A percentile compares a stretch with the other conserved stretches of the same genome.
These are phyloP conservation scores for Skeletonema grethae DNA, from an alignment of 108 stramenopile genomes.

Conservation along the genomic window DNA sequence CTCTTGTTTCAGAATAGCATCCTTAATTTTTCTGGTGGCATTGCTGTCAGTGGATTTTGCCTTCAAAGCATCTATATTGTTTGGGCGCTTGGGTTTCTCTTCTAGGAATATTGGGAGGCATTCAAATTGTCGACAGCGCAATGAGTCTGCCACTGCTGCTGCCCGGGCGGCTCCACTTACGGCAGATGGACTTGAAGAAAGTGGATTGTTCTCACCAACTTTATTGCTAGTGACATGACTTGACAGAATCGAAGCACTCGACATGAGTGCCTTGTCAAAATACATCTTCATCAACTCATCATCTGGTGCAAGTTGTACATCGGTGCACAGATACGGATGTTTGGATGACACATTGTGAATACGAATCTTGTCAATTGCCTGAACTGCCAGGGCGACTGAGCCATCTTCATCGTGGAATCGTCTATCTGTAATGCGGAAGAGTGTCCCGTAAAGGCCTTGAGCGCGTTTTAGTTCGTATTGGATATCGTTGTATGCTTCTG, in stretches of 20 bases:
- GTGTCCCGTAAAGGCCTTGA: conserved; percentile 41
- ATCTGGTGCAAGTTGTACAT: conserved; percentile 51
- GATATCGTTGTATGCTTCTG: conserved; percentile 16
- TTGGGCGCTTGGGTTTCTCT: conserved; percentile 28
- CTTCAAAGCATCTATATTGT: conserved; percentile 1
- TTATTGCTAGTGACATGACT: conserved; percentile 2
- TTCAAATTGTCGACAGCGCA: conserved; percentile 41
- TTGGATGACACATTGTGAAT: conserved; percentile 20
- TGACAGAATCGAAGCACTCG: conserved; percentile 17
- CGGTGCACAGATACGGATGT: conserved; percentile 37
- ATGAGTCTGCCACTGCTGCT: conserved; percentile 26
- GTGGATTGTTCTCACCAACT: neutral
- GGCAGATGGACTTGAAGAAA: conserved; percentile 4
- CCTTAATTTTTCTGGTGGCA: conserved; percentile 11
- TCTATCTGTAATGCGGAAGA: conserved; percentile 53
- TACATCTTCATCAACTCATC: conserved; percentile 38
- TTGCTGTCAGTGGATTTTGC: conserved; percentile 13
- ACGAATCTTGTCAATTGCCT: conserved; percentile 48
- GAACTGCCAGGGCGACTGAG: conserved; percentile 45
- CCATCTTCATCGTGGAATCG: conserved; percentile 51
- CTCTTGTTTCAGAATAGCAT: conserved; percentile 4
- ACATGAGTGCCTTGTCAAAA: conserved; percentile 33
- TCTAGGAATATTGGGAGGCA: conserved; percentile 31
- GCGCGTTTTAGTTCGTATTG: neutral
- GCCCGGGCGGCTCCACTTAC: conserved; percentile 35